A percentile compares a stretch with the other conserved stretches of the same genome.
phyloP scores from a whole-genome alignment of 371 early-diverging fungal genomes.

The Phascolomyces articulosus region DNA sequence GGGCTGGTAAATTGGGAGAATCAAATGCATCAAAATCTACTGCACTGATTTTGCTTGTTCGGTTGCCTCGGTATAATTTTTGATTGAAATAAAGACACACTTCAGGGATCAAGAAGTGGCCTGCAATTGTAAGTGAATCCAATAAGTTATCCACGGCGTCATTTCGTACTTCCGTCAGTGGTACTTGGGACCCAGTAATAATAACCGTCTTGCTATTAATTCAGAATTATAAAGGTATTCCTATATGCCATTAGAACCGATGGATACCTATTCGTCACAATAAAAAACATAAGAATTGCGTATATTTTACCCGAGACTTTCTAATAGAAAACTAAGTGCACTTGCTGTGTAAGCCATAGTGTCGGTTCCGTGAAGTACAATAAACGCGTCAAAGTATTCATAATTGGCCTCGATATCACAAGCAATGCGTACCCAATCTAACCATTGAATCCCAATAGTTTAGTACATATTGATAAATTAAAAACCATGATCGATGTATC shows the following conservation, averaged over 20 bases:
- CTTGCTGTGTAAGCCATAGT: constrained; percentile 95
- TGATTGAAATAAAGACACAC: constrained; percentile 94
- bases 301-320: constrained; percentile 76
- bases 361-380: constrained; percentile 94
- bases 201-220: constrained; percentile 89
- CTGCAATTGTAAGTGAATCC: constrained; percentile 88
- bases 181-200: constrained; percentile 95
- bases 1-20: constrained; percentile 89
- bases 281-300: too few relatives aligned
- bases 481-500: not conserved
- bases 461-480: not conserved
- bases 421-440: constrained; percentile 96
- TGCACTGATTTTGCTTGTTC: constrained; percentile 92
- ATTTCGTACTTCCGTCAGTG: constrained; percentile 95
- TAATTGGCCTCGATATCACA: constrained; percentile 95
- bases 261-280: too few relatives aligned
- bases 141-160: constrained; percentile 97
- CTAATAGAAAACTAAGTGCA: constrained; percentile 95
- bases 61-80: constrained; percentile 94
- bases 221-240: not conserved
- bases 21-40: constrained; percentile 97
- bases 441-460: not conserved
- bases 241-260: too few relatives aligned
- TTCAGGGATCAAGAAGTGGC: constrained; percentile 98
- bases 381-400: constrained; percentile 89